A percentile compares a stretch with the other conserved stretches of the same genome.
These are phyloP conservation scores for slime mould (Dictyostelium discoideum) DNA, from an alignment of 78 protist species.

Conservation along the genomic window DNA sequence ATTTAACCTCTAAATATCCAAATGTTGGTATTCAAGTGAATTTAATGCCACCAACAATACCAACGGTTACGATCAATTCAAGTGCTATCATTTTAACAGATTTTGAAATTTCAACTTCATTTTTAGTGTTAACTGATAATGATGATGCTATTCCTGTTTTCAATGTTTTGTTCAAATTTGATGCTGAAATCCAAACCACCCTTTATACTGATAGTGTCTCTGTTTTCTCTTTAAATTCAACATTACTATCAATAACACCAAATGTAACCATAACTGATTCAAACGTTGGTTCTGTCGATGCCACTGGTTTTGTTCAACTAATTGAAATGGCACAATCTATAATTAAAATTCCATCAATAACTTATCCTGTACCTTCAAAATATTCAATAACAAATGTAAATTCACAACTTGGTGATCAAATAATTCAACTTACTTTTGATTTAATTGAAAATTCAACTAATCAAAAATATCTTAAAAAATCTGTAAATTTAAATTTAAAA, in stretches of 20 bases:
- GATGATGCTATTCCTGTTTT: neutral
- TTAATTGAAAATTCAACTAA: neutral
- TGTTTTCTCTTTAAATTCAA: neutral
- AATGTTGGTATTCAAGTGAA: neutral
- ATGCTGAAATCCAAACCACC: neutral
- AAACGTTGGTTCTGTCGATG: slow-evolving; percentile 21
- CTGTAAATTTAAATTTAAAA: neutral
- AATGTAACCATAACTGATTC: neutral
- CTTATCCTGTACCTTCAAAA: neutral
- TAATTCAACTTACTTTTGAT: slow-evolving; percentile 14
- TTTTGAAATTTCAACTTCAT: neutral
- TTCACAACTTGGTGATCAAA: neutral
- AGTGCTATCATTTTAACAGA: neutral
- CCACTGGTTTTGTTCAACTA: slow-evolving; percentile 25
- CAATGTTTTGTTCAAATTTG: neutral
- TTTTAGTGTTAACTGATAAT: neutral
- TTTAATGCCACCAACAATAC: neutral
- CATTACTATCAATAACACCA: neutral
- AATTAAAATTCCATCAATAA: slow-evolving; percentile 31
- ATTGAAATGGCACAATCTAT: neutral
- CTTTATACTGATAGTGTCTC: no score
- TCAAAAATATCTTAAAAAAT: neutral
- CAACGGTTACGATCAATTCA: slow-evolving; percentile 1
- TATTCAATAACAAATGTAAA: neutral
- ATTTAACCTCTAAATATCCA: neutral